phyloP scores from a whole-genome alignment of 2,329 filamentous ascomycete genomes.

The Neocatenulostroma microsporum region DNA sequence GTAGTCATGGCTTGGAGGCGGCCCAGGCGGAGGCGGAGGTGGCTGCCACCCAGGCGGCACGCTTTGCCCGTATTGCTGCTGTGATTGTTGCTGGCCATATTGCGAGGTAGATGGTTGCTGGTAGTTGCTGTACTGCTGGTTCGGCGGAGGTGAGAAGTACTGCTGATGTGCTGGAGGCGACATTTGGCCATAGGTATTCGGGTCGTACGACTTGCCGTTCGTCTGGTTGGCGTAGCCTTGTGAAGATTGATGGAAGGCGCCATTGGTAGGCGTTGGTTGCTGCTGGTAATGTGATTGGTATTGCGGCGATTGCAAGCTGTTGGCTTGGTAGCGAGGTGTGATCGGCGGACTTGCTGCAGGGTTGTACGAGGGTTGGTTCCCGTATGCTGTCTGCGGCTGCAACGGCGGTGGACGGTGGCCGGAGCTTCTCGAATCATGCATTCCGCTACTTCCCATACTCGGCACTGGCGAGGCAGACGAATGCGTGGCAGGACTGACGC shows the following conservation, averaged over 20 bases:
- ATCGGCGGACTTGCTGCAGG: conserved; percentile 41
- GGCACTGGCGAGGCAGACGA: conserved; percentile 35
- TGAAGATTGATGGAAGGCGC: conserved; percentile 17
- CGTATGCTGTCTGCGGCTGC: conserved; percentile 36
- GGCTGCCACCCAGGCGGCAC: conserved; percentile 59
- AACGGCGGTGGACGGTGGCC: conserved; percentile 36
- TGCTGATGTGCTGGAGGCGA: conserved; percentile 52
- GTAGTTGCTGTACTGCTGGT: conserved; percentile 33
- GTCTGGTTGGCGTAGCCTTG: conserved; percentile 8
- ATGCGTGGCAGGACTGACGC: conserved; percentile 56
- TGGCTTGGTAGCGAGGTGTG: conserved; percentile 37
- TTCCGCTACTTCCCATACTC: not conserved
- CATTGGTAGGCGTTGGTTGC: conserved; percentile 14
- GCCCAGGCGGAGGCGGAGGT: conserved; percentile 55
- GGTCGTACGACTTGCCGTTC: conserved; percentile 34
- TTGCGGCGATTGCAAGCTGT: conserved; percentile 25
- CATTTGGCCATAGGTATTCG: conserved; percentile 37
- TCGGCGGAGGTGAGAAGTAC: conserved; percentile 44
- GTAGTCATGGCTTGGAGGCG: conserved; percentile 50
- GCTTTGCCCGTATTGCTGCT: conserved; percentile 29
- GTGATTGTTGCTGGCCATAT: conserved; percentile 55
- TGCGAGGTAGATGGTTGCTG: conserved; percentile 44
- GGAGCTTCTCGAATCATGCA: conserved; percentile 18
- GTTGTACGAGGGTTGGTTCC: conserved; percentile 45
- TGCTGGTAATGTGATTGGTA: conserved; percentile 4